Percentiles rank a stretch among this genome's conserved stretches.
These are phyloP conservation scores for Paraphoma chrysanthemicola DNA, from an alignment of 2,329 filamentous ascomycete species.

Conservation along the genomic window DNA sequence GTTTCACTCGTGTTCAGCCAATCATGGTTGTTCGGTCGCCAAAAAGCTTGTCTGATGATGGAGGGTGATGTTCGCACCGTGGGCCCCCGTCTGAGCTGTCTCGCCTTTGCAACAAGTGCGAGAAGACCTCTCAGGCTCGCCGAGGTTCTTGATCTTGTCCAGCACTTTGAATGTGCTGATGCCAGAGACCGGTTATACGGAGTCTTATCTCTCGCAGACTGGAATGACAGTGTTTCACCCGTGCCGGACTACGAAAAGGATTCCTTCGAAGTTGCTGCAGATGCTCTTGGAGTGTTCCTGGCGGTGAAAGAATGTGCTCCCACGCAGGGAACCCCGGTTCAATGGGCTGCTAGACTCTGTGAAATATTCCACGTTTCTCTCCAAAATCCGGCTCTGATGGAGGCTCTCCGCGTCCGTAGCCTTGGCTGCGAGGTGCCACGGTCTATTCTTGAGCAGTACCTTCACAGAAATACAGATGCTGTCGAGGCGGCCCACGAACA, in stretches of 20 bases:
- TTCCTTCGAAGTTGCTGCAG: neutral
- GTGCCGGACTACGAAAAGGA: neutral
- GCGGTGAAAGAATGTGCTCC: too few species aligned
- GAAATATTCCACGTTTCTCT: too few species aligned
- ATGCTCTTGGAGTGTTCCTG: too few species aligned
- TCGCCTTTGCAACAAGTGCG: neutral
- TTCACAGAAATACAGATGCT: too few species aligned
- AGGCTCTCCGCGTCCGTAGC: too few species aligned
- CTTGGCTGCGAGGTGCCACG: too few species aligned
- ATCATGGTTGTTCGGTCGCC: neutral
- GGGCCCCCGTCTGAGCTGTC: neutral
- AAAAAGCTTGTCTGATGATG: neutral
- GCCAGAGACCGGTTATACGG: neutral
- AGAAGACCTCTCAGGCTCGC: neutral
- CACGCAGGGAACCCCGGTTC: too few species aligned
- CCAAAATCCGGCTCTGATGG: too few species aligned
- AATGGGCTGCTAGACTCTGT: too few species aligned
- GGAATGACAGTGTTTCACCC: neutral
- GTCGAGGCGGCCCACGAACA: too few species aligned
- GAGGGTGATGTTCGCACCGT: neutral
- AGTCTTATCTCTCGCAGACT: neutral
- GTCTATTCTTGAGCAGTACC: too few species aligned
- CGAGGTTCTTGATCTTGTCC: neutral
- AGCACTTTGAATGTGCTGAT: conserved; percentile 1
- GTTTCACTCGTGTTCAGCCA: too few species aligned